phyloP scores from a whole-genome alignment of 2,329 filamentous ascomycete species.

The Beauveria asiatica region DNA sequence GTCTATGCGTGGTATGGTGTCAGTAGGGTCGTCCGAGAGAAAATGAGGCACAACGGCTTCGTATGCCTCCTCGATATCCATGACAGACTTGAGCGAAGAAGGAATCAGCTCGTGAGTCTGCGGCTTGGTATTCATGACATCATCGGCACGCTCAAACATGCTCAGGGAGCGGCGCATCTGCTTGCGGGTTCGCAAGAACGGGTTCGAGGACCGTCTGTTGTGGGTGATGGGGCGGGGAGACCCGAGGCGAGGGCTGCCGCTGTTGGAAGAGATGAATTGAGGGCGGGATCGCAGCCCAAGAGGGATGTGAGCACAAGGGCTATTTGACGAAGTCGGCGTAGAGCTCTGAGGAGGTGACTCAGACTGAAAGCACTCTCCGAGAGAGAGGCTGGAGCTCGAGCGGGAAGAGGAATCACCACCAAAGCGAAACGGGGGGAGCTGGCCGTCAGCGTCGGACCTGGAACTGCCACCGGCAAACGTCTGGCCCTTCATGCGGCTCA shows the following conservation, averaged over 20 bases:
- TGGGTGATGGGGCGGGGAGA: conserved; percentile 62
- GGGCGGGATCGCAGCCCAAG: conserved; percentile 56
- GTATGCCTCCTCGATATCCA: conserved; percentile 73
- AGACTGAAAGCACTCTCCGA: conserved; percentile 70
- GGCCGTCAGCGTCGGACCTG: conserved; percentile 53
- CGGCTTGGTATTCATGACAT: conserved; percentile 72
- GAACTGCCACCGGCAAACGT: conserved; percentile 58
- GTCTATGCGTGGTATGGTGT: conserved; percentile 81
- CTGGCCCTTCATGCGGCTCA: conserved; percentile 66
- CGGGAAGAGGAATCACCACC: conserved; percentile 32
- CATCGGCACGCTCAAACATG: conserved; percentile 92
- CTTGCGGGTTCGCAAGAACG: conserved; percentile 68
- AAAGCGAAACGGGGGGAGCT: conserved; percentile 69
- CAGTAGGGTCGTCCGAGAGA: conserved; percentile 66
- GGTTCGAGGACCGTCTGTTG: conserved; percentile 63
- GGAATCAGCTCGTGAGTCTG: conserved; percentile 44
- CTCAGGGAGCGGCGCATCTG: conserved; percentile 87
- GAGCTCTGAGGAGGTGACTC: conserved; percentile 67
- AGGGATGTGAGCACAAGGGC: conserved; percentile 45
- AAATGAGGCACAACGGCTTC: conserved; percentile 77
- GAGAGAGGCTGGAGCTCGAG: conserved; percentile 42
- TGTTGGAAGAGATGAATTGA: conserved; percentile 52
- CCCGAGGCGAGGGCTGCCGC: conserved; percentile 53
- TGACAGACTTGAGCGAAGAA: conserved; percentile 57
- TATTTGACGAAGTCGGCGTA: conserved; percentile 52